These are phyloP conservation scores for Chlamydomonas asymmetrica DNA, from an alignment of 139 green algal species.

Conservation along the genomic window DNA sequence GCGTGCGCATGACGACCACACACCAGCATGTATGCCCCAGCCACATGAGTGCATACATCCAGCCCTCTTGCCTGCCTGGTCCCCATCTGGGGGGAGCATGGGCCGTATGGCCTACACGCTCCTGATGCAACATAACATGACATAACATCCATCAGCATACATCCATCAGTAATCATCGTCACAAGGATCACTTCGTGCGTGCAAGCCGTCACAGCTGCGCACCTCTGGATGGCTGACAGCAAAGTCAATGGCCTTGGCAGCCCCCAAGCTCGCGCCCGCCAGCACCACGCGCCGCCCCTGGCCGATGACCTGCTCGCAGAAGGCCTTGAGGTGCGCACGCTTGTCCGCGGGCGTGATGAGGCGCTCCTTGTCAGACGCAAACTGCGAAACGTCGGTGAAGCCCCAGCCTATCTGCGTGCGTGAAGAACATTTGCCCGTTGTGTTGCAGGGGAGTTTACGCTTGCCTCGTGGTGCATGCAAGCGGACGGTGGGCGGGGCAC, in stretches of 20 bases:
- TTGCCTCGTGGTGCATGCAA: not conserved
- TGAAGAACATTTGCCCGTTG: not conserved
- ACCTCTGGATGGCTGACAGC: conserved; percentile 76
- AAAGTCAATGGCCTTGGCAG: conserved; percentile 91
- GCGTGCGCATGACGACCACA: too few relatives aligned
- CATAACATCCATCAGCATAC: too few relatives aligned
- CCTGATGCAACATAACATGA: too few relatives aligned
- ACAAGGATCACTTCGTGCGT: too few relatives aligned
- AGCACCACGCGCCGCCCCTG: conserved; percentile 71
- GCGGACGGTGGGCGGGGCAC: not conserved
- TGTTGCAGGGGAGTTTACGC: not conserved
- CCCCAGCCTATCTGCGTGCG: conserved; percentile 72
- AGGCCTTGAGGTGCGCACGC: conserved; percentile 75
- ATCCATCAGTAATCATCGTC: too few relatives aligned
- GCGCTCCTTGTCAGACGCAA: conserved; percentile 28
- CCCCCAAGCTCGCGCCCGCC: conserved; percentile 84
- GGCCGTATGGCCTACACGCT: too few relatives aligned
- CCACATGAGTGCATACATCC: too few relatives aligned
- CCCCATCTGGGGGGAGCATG: too few relatives aligned
- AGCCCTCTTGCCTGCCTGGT: too few relatives aligned
- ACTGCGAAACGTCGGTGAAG: conserved; percentile 68
- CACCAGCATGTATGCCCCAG: too few relatives aligned
- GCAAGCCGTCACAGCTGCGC: too few relatives aligned
- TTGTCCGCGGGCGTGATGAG: conserved; percentile 69
- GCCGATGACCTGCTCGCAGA: conserved; percentile 61